phyloP scores from a whole-genome alignment of 805 yeast genomes.

The Brettanomyces nanus region DNA sequence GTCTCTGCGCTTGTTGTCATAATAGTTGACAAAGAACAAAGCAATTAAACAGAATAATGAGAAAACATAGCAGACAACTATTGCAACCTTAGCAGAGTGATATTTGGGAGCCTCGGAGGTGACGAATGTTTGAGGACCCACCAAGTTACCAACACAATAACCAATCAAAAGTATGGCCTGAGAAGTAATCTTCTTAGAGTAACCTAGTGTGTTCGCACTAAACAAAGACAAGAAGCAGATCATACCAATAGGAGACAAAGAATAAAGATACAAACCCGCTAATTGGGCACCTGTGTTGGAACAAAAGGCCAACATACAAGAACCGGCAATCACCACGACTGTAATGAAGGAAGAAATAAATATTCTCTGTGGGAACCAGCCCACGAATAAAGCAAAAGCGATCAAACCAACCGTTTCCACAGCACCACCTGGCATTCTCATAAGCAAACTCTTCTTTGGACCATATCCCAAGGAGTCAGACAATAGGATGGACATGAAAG shows the following conservation, averaged over 20 bases:
- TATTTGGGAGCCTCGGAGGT: slow-evolving; percentile 47
- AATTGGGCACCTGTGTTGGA: slow-evolving; percentile 14
- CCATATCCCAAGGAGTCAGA: slow-evolving; percentile 28
- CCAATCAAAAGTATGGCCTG: slow-evolving; percentile 50
- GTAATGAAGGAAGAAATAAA: slow-evolving; percentile 16
- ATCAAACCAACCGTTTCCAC: slow-evolving; percentile 27
- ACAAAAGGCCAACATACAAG: slow-evolving; percentile 26
- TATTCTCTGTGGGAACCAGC: slow-evolving; percentile 22
- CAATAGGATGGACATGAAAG: slow-evolving; percentile 39
- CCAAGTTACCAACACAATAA: slow-evolving; percentile 56
- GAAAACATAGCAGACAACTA: slow-evolving; percentile 36
- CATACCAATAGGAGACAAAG: background rate
- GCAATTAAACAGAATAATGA: slow-evolving; percentile 2
- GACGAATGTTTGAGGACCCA: slow-evolving; percentile 68
- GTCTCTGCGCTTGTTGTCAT: slow-evolving; percentile 37
- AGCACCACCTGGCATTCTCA: slow-evolving; percentile 30
- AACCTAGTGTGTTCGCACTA: slow-evolving; percentile 47
- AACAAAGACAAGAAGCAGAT: slow-evolving; percentile 10
- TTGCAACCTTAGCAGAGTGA: slow-evolving; percentile 43
- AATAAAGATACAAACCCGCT: slow-evolving; percentile 23
- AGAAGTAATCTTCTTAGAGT: slow-evolving; percentile 56
- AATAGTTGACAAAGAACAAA: slow-evolving; percentile 20
- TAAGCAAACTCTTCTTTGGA: no score
- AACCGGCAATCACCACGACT: slow-evolving; percentile 13
- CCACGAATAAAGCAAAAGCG: slow-evolving; percentile 12